Conservation (phyloP, 2,329 filamentous ascomycete species). For the Stagonosporopsis chrysanthemi region DNA sequence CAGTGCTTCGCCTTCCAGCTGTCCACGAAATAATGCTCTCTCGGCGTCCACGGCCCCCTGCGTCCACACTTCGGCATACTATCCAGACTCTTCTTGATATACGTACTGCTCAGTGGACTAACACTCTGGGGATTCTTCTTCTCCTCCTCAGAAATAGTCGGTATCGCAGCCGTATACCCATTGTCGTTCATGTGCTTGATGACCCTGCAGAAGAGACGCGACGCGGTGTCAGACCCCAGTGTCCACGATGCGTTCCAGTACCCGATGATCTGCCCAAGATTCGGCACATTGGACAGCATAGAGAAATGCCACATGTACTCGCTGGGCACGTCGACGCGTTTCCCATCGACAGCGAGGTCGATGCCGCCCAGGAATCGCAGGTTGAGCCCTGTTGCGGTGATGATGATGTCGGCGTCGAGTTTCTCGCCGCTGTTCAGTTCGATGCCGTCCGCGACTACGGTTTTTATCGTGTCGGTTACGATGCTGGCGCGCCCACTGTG, state of each 20-base stretch:
- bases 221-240: slow-evolving; percentile 64
- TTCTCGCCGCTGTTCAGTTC: slow-evolving; percentile 55
- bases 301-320: slow-evolving; percentile 67
- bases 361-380: slow-evolving; percentile 64
- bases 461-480: slow-evolving; percentile 63
- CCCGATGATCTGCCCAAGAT: slow-evolving; percentile 65
- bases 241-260: slow-evolving; percentile 71
- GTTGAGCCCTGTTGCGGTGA: slow-evolving; percentile 70
- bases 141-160: slow-evolving; percentile 51
- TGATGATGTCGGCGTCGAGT: slow-evolving; percentile 66
- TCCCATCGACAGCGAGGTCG: slow-evolving; percentile 60
- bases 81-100: slow-evolving; percentile 54
- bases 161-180: slow-evolving; percentile 54
- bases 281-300: slow-evolving; percentile 70
- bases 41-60: slow-evolving; percentile 53
- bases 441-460: slow-evolving; percentile 59
- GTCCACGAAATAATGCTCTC: slow-evolving; percentile 56
- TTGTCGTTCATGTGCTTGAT: slow-evolving; percentile 59
- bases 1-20: slow-evolving; percentile 53
- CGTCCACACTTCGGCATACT: slow-evolving; percentile 58
- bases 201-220: slow-evolving; percentile 59
- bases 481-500: slow-evolving; percentile 60
- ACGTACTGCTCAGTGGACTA: slow-evolving; percentile 60
- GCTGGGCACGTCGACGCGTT: slow-evolving; percentile 53
- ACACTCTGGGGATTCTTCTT: slow-evolving; percentile 52